Percentiles rank a stretch among this genome's conserved stretches.
Evolutionary conservation across 129 eudicot species (phyloP).

Genomic region (Lactuca sativa): DNA sequence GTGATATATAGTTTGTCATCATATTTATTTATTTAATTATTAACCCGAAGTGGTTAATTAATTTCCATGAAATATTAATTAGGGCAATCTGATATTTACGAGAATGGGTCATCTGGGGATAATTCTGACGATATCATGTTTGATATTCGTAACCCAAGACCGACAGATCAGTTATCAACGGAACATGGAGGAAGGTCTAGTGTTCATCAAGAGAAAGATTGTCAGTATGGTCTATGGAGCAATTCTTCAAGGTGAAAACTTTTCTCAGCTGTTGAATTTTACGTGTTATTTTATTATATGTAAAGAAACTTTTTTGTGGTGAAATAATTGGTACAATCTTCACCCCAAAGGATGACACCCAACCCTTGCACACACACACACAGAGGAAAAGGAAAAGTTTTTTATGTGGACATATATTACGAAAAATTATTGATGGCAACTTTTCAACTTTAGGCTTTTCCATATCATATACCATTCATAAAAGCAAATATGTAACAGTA

Average conservation of each 20-base stretch:
- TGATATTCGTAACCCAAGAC: slow-evolving; percentile 53
- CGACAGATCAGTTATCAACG: slow-evolving; percentile 38
- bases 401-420: slow-evolving; percentile 17
- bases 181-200: slow-evolving; percentile 46
- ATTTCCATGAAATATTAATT: slow-evolving; percentile 14
- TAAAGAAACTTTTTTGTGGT: slow-evolving; percentile 17
- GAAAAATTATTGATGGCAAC: slow-evolving; percentile 8
- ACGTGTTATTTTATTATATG: slow-evolving; percentile 2
- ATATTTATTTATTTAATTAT: neutral
- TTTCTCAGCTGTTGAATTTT: slow-evolving; percentile 2
- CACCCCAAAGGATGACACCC: slow-evolving; percentile 17
- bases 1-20: neutral
- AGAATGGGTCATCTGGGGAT: slow-evolving; percentile 91
- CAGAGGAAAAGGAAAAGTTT: neutral
- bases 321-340: slow-evolving; percentile 25
- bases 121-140: slow-evolving; percentile 77
- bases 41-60: neutral
- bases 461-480: slow-evolving; percentile 15
- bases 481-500: slow-evolving; percentile 11
- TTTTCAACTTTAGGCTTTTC: slow-evolving; percentile 26
- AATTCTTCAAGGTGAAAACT: slow-evolving; percentile 80
- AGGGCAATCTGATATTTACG: slow-evolving; percentile 74
- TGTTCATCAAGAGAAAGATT: slow-evolving; percentile 45
- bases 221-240: slow-evolving; percentile 66
- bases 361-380: neutral